Percentiles rank a stretch among this genome's conserved stretches.
phyloP scores from a whole-genome alignment of 148 eudicot genomes.

The Silene conica region DNA sequence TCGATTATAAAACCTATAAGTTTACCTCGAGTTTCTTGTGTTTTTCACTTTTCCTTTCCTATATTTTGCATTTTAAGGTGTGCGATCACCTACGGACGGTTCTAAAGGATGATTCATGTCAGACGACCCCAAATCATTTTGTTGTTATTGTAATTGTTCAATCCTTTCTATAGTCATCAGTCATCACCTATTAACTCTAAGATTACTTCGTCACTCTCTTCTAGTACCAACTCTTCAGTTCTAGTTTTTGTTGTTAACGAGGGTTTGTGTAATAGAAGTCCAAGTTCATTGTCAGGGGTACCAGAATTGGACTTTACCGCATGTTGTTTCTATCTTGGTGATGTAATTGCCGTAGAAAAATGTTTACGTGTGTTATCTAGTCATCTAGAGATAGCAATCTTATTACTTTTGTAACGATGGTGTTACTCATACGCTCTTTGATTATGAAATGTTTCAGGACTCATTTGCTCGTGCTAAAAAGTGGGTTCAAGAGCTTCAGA shows the following conservation, averaged over 20 bases:
- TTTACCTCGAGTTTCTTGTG: too few species aligned
- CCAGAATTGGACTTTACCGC: background rate
- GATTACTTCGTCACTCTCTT: background rate
- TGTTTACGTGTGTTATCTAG: background rate
- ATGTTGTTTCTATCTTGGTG: background rate
- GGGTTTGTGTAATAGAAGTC: background rate
- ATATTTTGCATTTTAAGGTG: too few species aligned
- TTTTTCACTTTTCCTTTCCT: too few species aligned
- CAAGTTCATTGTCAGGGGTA: background rate
- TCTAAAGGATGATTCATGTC: too few species aligned
- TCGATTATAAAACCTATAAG: too few species aligned
- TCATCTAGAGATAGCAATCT: background rate
- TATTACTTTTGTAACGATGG: background rate
- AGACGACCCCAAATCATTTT: too few species aligned
- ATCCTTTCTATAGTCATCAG: background rate
- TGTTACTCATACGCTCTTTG: constrained; percentile 9
- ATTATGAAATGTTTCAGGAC: constrained; percentile 48
- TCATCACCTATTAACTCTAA: background rate
- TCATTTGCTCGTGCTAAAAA: constrained; percentile 88
- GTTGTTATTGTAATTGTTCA: too few species aligned
- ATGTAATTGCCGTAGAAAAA: background rate
- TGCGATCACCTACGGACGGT: too few species aligned
- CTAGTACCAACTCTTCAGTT: too few species aligned
- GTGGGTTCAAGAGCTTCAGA: constrained; percentile 98
- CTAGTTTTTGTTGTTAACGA: background rate